Evolutionary conservation across 441 rosid genomes (phyloP).

Genomic region (Melastoma candidum): DNA sequence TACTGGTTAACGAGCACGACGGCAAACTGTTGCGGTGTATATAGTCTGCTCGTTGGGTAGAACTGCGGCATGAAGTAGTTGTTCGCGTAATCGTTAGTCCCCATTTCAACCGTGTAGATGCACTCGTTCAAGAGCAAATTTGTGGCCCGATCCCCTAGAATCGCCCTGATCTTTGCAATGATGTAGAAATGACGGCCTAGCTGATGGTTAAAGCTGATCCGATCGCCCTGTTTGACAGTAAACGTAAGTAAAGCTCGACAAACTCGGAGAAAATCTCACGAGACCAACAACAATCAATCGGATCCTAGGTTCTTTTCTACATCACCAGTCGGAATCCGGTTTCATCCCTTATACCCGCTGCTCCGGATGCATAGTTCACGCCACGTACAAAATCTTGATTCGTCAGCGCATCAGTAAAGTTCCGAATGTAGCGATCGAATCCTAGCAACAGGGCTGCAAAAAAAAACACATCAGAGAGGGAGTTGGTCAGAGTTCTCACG

Average conservation of each 20-base stretch:
- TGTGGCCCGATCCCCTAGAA: slow-evolving; percentile 12
- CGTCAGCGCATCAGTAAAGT: no score
- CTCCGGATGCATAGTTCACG: slow-evolving; percentile 56
- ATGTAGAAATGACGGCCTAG: slow-evolving; percentile 26
- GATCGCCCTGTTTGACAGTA: slow-evolving; percentile 25
- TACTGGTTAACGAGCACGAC: slow-evolving; percentile 23
- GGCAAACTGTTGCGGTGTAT: slow-evolving; percentile 33
- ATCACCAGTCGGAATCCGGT: slow-evolving; percentile 26
- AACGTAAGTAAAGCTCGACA: no score
- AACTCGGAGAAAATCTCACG: no score
- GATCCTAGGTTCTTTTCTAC: background rate
- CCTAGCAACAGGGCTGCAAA: no score
- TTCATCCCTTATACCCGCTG: slow-evolving; percentile 34
- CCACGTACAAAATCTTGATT: slow-evolving; percentile 14
- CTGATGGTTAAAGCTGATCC: slow-evolving; percentile 30
- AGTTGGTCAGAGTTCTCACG: no score
- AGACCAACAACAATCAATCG: no score
- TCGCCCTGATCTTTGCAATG: slow-evolving; percentile 1
- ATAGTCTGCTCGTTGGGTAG: slow-evolving; percentile 18
- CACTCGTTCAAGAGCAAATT: slow-evolving; percentile 24
- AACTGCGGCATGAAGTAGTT: slow-evolving; percentile 40
- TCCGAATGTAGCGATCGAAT: no score
- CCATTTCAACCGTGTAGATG: slow-evolving; percentile 41
- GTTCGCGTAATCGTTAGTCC: slow-evolving; percentile 49
- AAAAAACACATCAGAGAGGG: no score